These are phyloP conservation scores for Bonia amplexicaulis DNA, from an alignment of 176 grass and related monocot genomes.

Conservation along the genomic window DNA sequence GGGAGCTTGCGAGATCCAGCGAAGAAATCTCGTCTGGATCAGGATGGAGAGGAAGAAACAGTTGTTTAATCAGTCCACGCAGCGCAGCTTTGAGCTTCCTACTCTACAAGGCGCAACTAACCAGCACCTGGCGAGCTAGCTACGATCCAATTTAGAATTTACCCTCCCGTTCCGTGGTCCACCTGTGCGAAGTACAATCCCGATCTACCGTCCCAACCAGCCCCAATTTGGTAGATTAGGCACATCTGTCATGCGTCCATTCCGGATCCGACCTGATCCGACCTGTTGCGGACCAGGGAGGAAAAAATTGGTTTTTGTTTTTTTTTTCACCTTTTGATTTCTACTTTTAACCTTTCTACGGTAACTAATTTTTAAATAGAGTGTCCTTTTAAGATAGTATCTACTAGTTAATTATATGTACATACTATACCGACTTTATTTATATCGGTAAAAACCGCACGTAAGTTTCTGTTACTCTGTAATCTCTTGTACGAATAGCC, in stretches of 20 bases:
- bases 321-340: no score
- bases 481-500: no score
- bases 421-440: no score
- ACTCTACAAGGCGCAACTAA: neutral
- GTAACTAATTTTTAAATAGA: no score
- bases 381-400: no score
- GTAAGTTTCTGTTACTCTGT: no score
- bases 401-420: no score
- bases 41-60: neutral
- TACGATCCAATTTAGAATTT: neutral
- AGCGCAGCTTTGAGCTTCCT: neutral
- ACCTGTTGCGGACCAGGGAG: neutral
- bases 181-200: neutral
- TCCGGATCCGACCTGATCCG: conserved; percentile 16
- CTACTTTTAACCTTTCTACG: no score
- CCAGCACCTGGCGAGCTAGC: neutral
- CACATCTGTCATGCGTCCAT: conserved; percentile 3
- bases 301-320: no score
- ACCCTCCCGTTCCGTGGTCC: neutral
- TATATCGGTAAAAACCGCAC: no score
- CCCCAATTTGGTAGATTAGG: conserved; percentile 25
- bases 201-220: conserved; percentile 2
- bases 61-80: neutral
- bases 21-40: neutral
- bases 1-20: neutral